Evolutionary conservation across 2,329 filamentous ascomycete species (phyloP).

Genomic region (Penicillium griseofulvum): DNA sequence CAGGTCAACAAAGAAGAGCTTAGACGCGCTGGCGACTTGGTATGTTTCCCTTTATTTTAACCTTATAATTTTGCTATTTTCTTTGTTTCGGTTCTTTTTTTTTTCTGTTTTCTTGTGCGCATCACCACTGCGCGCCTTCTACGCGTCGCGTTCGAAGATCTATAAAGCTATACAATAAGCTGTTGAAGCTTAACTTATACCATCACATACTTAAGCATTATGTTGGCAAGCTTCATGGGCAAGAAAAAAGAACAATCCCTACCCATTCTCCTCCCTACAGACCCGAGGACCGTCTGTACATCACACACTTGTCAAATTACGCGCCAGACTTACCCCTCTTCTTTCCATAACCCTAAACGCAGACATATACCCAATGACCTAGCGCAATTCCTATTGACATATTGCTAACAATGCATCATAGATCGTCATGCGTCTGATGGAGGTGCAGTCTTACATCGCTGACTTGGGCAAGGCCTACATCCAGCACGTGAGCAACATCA

Average conservation of each 20-base stretch:
- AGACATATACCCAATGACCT: slow-evolving; percentile 1
- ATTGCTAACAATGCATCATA: slow-evolving; percentile 41
- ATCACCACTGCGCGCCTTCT: slow-evolving; percentile 6
- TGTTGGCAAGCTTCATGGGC: background rate
- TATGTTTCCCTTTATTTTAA: slow-evolving; percentile 51
- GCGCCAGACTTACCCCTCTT: background rate
- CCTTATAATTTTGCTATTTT: slow-evolving; percentile 7
- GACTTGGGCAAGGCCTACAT: slow-evolving; percentile 80
- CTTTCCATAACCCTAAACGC: background rate
- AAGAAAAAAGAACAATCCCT: background rate
- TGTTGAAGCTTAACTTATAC: slow-evolving; percentile 2
- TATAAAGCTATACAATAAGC: slow-evolving; percentile 11
- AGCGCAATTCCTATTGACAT: slow-evolving; percentile 3
- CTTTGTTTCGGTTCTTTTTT: slow-evolving; percentile 14
- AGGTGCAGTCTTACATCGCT: slow-evolving; percentile 75
- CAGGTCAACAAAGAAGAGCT: slow-evolving; percentile 68
- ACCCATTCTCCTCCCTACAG: background rate
- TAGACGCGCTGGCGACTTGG: slow-evolving; percentile 74
- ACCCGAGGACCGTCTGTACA: background rate
- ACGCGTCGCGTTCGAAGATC: slow-evolving; percentile 21
- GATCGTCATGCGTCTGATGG: slow-evolving; percentile 75
- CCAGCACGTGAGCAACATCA: slow-evolving; percentile 80
- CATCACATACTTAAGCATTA: background rate
- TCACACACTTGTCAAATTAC: background rate
- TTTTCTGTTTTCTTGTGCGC: slow-evolving; percentile 8